Conservation (phyloP, 2,329 filamentous ascomycete genomes). For the Sporothrix phasma region DNA sequence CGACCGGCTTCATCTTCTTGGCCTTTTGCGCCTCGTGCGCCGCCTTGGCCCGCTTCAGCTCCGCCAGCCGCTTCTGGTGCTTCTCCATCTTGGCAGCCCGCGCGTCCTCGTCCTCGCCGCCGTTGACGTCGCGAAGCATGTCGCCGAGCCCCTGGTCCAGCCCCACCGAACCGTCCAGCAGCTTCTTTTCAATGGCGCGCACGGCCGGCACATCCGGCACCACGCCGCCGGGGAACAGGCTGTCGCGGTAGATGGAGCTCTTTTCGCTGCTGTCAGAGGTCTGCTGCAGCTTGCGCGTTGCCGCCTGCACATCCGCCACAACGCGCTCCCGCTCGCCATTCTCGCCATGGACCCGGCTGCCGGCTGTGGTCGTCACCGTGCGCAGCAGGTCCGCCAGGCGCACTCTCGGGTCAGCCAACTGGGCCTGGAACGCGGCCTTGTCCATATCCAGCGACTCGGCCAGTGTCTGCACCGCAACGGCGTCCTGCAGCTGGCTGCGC, state of each 20-base stretch:
- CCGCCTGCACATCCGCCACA: constrained; percentile 12
- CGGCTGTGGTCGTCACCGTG: not conserved
- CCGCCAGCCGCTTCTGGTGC: constrained; percentile 30
- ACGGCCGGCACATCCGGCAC: constrained; percentile 5
- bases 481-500: constrained; percentile 20
- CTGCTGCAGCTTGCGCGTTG: constrained; percentile 10
- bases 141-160: constrained; percentile 17
- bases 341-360: not conserved
- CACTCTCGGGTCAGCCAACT: constrained; percentile 13
- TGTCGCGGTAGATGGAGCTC: constrained; percentile 18
- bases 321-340: not conserved
- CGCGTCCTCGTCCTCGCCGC: constrained; percentile 11
- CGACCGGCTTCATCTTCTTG: constrained; percentile 26
- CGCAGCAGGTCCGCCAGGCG: constrained; percentile 13
- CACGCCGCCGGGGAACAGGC: constrained; percentile 13
- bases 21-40: constrained; percentile 38
- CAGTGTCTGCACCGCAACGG: constrained; percentile 19
- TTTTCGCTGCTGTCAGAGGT: constrained; percentile 15
- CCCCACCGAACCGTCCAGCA: constrained; percentile 8
- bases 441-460: constrained; percentile 17
- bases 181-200: constrained; percentile 9
- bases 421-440: not conserved
- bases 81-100: constrained; percentile 22
- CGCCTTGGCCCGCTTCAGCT: constrained; percentile 51
- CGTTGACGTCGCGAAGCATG: constrained; percentile 7